phyloP scores from a whole-genome alignment of 1,284 basidiomycete genomes.

The Coniferiporia weirii region DNA sequence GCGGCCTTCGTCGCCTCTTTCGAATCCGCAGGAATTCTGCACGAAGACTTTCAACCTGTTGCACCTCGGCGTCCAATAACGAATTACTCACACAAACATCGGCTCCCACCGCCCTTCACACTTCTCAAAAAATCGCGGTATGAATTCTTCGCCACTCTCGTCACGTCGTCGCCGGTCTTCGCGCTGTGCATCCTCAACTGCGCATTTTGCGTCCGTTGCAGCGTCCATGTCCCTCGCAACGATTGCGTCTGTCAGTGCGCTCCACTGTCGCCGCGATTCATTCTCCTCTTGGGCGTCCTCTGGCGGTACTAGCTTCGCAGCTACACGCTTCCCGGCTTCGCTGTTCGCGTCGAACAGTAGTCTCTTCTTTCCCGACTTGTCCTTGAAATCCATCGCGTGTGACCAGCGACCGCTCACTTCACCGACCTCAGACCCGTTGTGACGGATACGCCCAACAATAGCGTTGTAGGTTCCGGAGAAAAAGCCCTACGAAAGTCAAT shows the following conservation, averaged over 20 bases:
- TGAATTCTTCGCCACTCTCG: constrained; percentile 61
- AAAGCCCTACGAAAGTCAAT: constrained; percentile 63
- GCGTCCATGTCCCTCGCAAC: constrained; percentile 86
- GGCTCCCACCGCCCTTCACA: constrained; percentile 78
- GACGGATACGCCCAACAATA: constrained; percentile 77
- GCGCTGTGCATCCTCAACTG: constrained; percentile 90
- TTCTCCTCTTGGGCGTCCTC: constrained; percentile 87
- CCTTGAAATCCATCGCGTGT: constrained; percentile 84
- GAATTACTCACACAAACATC: constrained; percentile 47
- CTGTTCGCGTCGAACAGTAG: constrained; percentile 82
- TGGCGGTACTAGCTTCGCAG: constrained; percentile 79
- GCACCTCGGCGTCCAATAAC: neutral
- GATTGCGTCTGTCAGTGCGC: constrained; percentile 84
- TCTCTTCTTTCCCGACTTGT: constrained; percentile 67
- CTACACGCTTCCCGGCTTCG: constrained; percentile 59
- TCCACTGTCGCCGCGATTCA: constrained; percentile 90
- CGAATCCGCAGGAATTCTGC: constrained; percentile 66
- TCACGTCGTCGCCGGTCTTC: constrained; percentile 77
- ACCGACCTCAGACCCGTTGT: constrained; percentile 65
- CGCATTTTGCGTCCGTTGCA: constrained; percentile 86
- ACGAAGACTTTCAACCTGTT: neutral
- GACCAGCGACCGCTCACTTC: constrained; percentile 93
- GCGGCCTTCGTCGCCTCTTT: constrained; percentile 56
- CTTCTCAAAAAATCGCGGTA: constrained; percentile 79
- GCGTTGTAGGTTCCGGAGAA: constrained; percentile 96